Conservation (phyloP, 2,329 filamentous ascomycete species). For the Trichoderma sp. region DNA sequence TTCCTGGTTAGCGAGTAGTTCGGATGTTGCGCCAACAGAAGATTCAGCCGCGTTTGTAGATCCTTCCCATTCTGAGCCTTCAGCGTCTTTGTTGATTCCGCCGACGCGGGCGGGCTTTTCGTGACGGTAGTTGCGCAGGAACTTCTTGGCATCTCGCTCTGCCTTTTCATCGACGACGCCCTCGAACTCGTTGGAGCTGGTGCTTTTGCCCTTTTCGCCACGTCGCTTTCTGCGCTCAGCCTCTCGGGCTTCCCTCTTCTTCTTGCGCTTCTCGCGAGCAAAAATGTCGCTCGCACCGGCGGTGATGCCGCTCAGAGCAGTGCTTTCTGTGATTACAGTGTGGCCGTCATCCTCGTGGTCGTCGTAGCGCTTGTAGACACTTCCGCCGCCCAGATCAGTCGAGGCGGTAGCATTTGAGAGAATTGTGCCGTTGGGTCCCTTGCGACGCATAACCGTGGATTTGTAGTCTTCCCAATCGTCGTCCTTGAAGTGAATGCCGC, state of each 20-base stretch:
- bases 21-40: conserved; percentile 61
- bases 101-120: conserved; percentile 87
- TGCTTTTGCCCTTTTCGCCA: conserved; percentile 49
- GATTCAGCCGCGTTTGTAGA: conserved; percentile 68
- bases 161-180: conserved; percentile 66
- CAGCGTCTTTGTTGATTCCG: conserved; percentile 80
- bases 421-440: conserved; percentile 85
- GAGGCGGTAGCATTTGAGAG: conserved; percentile 80
- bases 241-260: conserved; percentile 55
- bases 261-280: conserved; percentile 60
- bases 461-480: conserved; percentile 99
- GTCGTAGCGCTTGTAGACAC: conserved; percentile 75
- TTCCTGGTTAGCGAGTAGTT: conserved; percentile 63
- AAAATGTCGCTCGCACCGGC: conserved; percentile 60
- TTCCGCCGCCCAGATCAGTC: conserved; percentile 85
- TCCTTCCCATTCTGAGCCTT: conserved; percentile 80
- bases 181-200: conserved; percentile 58
- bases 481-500: conserved; percentile 84
- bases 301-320: conserved; percentile 58
- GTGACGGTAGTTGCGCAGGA: conserved; percentile 81
- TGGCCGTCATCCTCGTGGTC: conserved; percentile 55
- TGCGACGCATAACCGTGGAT: conserved; percentile 84
- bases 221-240: conserved; percentile 41
- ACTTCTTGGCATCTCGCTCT: conserved; percentile 65
- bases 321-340: conserved; percentile 52